Base-by-base conservation (phyloP, 2,329 filamentous ascomycete genomes). In the Paracamarosporium sp. region DNA sequence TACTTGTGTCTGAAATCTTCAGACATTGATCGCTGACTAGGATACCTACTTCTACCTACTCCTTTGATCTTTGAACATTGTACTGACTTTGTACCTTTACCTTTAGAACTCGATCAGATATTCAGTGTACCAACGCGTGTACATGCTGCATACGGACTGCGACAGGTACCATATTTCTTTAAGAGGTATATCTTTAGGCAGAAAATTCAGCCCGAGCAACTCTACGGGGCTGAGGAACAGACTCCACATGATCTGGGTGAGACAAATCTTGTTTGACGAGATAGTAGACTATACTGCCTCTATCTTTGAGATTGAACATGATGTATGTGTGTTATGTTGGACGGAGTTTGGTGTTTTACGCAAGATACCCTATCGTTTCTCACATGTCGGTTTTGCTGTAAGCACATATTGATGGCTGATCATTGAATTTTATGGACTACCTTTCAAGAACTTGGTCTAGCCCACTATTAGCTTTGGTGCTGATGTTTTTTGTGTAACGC, bases 51-150 rank as follows among this genome's bases (percentile, higher is more conserved):
- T n/a, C n/a, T n/a, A n/a, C n/a, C n/a, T n/a, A n/a, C n/a, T n/a
- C n/a, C n/a, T n/a, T n/a, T n/a, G n/a, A n/a, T n/a, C n/a, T n/a
- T n/a, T n/a, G n/a, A n/a, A n/a, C n/a, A n/a, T n/a, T n/a, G n/a
- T n/a, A n/a, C n/a, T n/a, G n/a, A n/a, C n/a, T n/a, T n/a, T n/a
- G n/a, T n/a, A n/a, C n/a, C n/a, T n/a, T n/a, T n/a, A n/a, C n/a
- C n/a, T n/a, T n/a, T n/a, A n/a, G 68, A 74, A 55, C 65, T 84
- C 44, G 82, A 84, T 61, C 80, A 85, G 62, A 81, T 86, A 15
- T 86, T 86, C 67, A 79, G 76, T 1, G 81, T 86, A 1, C 79
- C 83, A 0, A 84, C 81, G 1, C 57, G 57, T 12, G 56, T 64
- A 17, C 67, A 71, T 48, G 63, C 65, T 15, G 59, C 56, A 38